Evolutionary conservation across 257 asterid species (phyloP), one percentile per base, ranked within the genome.

Genomic region (Schizonepeta tenuifolia): DNA sequence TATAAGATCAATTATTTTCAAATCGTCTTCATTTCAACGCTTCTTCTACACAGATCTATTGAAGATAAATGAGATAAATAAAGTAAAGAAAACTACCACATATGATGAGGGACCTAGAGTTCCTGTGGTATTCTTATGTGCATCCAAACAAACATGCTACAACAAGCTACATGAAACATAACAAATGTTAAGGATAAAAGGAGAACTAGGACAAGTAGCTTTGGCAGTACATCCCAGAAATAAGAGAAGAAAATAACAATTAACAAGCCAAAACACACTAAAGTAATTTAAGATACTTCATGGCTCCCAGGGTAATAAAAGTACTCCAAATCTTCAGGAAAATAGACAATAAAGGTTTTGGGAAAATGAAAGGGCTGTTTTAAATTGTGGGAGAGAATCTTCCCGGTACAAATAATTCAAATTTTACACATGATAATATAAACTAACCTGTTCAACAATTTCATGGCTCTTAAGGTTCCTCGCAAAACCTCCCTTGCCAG

Each of bases 401-500:
- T 69, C 73, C 73, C 22, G 31, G 46, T 65, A 24, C 36, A 75
- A 74, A 59, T 41, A 38, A 60, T 72, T 21, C 6, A 36, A 35
- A 18, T 49, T 10, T 20, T 65, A 60, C 26, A 33, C 21, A 2
- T 18, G 60, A 57, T 41, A 58, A 38, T 49, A 62, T 35, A 58
- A 57, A 71, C 73, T 67, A 69, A 91, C 98, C 96, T 93, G 98
- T 75, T 91, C 97, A 41, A 93, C 91, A 77, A 91, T 93, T 86
- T 93, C 98, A 78, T 91, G 98, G 65, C 90, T 82, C 83, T 85
- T 93, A 75, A 93, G 94, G 80, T 91, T 93, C 87, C 98, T 89
- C 14, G 97, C 83, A 78, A 88, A 93, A 69, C 97, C 98, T 74
- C 97, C 96, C 83, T 89, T 91, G 65, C 97, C 97, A 75, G 99